Evolutionary conservation across 768 basidiomycete species (phyloP).

Genomic region (Boletus rubescentipes): DNA sequence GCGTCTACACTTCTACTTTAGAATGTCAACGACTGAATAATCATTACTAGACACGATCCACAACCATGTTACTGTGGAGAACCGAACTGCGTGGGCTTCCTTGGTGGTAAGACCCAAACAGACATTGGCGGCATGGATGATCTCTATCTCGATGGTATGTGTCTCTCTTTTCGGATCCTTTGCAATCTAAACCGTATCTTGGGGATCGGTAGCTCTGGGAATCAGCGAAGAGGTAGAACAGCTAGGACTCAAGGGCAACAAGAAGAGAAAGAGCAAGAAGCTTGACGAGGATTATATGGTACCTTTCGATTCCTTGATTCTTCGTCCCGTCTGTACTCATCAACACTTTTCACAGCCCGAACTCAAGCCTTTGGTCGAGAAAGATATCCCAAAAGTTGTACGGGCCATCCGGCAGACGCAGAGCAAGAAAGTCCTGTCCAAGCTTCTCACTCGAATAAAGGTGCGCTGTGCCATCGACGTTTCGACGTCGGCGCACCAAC

Average conservation of each 20-base stretch:
- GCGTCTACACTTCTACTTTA: slow-evolving; percentile 25
- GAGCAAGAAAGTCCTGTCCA: slow-evolving; percentile 77
- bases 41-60: slow-evolving; percentile 72
- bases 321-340: slow-evolving; percentile 1
- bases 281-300: slow-evolving; percentile 94
- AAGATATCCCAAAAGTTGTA: slow-evolving; percentile 88
- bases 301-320: slow-evolving; percentile 15
- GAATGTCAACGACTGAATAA: not conserved
- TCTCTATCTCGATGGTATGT: slow-evolving; percentile 82
- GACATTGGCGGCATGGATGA: slow-evolving; percentile 95
- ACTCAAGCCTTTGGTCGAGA: slow-evolving; percentile 69
- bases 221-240: slow-evolving; percentile 89
- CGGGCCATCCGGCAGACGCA: slow-evolving; percentile 88
- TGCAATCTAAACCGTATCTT: not conserved
- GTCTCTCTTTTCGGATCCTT: not conserved
- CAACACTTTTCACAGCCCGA: slow-evolving; percentile 53
- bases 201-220: slow-evolving; percentile 70
- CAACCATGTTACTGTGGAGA: slow-evolving; percentile 96
- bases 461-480: slow-evolving; percentile 37
- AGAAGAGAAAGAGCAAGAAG: slow-evolving; percentile 89
- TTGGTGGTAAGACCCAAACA: slow-evolving; percentile 98
- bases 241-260: slow-evolving; percentile 80
- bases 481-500: not conserved
- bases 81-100: slow-evolving; percentile 90
- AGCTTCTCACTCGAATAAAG: slow-evolving; percentile 83